Evolutionary conservation across 768 basidiomycete genomes (phyloP).

Genomic region (Trametes sanguinea): DNA sequence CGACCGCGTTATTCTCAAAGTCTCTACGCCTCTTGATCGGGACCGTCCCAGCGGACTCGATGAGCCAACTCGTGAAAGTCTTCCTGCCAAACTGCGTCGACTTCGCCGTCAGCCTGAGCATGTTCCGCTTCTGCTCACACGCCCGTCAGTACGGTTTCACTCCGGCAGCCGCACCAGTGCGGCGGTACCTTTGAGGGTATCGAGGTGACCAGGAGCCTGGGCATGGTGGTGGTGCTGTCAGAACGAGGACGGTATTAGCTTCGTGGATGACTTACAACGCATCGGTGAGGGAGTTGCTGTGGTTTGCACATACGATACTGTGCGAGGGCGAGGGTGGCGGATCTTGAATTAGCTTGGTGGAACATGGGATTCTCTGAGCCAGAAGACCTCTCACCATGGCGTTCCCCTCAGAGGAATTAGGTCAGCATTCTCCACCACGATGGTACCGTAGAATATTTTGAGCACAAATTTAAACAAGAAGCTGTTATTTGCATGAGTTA

Average conservation of each 20-base stretch:
- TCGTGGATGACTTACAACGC: slow-evolving; percentile 59
- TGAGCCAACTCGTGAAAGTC: slow-evolving; percentile 90
- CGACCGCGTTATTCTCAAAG: slow-evolving; percentile 49
- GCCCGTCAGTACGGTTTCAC: slow-evolving; percentile 5
- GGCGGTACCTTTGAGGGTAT: slow-evolving; percentile 62
- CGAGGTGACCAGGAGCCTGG: slow-evolving; percentile 70
- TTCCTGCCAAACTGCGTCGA: slow-evolving; percentile 80
- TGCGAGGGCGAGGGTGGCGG: neutral
- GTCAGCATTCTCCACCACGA: slow-evolving; percentile 79
- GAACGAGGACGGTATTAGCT: neutral
- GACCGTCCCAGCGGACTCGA: slow-evolving; percentile 85
- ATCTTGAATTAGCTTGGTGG: neutral
- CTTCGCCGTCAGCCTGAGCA: slow-evolving; percentile 86
- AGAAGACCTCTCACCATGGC: slow-evolving; percentile 58
- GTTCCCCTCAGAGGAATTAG: slow-evolving; percentile 70
- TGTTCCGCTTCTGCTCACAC: slow-evolving; percentile 60
- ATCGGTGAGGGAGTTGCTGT: slow-evolving; percentile 85
- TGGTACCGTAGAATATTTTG: slow-evolving; percentile 88
- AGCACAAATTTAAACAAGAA: slow-evolving; percentile 79
- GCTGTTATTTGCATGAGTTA: slow-evolving; percentile 36
- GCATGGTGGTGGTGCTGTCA: neutral
- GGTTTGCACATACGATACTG: slow-evolving; percentile 85
- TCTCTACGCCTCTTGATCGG: slow-evolving; percentile 82
- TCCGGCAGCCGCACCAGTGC: neutral
- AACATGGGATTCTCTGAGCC: neutral